Conservation (phyloP, 2,329 filamentous ascomycete genomes). For the Aspergillus amoenus region DNA sequence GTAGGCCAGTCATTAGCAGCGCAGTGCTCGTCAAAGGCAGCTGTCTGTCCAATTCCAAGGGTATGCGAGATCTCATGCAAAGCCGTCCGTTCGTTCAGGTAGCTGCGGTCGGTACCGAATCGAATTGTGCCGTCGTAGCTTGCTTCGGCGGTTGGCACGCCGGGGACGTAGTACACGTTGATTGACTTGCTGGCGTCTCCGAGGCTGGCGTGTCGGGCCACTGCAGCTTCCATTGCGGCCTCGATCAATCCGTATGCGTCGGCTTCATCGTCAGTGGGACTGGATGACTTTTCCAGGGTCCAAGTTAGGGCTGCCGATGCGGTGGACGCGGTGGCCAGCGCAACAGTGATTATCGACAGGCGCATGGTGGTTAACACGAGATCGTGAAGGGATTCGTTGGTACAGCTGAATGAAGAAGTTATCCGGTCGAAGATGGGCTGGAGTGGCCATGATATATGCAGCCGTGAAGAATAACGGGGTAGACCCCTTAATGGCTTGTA, state of each 20-base stretch:
- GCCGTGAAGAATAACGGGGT: no score
- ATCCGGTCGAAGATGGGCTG: accelerated
- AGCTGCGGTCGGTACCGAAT: conserved; percentile 6
- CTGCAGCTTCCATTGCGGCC: conserved; percentile 8
- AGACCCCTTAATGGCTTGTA: no score
- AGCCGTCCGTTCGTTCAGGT: conserved; percentile 9
- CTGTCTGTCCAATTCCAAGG: conserved; percentile 9
- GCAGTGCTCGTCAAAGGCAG: conserved; percentile 1
- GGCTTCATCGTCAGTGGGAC: conserved; percentile 1
- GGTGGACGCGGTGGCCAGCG: neutral
- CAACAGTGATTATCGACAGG: neutral
- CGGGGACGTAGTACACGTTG: conserved; percentile 7
- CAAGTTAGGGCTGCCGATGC: neutral
- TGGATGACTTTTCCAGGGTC: neutral
- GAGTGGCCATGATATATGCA: no score
- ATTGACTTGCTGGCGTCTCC: conserved; percentile 3
- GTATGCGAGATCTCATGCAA: conserved; percentile 13
- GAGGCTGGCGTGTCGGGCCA: conserved; percentile 8
- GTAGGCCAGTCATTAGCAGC: conserved; percentile 4
- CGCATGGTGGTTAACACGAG: neutral
- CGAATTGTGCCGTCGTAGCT: conserved; percentile 8
- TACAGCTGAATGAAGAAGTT: neutral
- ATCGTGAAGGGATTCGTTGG: neutral
- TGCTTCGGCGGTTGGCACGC: conserved; percentile 10
- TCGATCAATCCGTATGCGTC: conserved; percentile 2